Percentiles rank a stretch among this genome's conserved stretches.
These are phyloP conservation scores for Fraxinus nigra DNA, from an alignment of 305 asterid genomes.

Conservation along the genomic window DNA sequence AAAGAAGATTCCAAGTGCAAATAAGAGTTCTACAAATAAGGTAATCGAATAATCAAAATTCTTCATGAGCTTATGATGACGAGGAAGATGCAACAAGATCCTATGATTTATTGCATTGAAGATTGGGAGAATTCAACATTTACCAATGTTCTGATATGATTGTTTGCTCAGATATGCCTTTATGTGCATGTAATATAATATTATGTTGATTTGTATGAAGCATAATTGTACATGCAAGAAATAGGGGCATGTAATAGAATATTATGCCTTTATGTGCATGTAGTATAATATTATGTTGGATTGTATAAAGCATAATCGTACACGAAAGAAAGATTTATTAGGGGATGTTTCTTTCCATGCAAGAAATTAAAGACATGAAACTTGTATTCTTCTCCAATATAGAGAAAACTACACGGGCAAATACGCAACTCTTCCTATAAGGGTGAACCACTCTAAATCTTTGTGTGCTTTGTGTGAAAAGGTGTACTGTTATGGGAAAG, in stretches of 20 bases:
- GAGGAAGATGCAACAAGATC: constrained; percentile 79
- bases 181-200: neutral
- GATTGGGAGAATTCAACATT: constrained; percentile 62
- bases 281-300: no score
- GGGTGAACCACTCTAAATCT: neutral
- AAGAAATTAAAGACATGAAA: no score
- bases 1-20: no score
- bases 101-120: constrained; percentile 63
- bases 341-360: neutral
- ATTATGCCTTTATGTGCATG: neutral
- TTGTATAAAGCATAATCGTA: no score
- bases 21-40: neutral
- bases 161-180: neutral
- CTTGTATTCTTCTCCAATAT: neutral
- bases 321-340: no score
- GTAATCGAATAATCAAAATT: neutral
- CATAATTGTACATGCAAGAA: neutral
- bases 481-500: no score
- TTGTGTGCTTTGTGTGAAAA: no score
- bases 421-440: neutral
- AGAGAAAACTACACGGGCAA: neutral
- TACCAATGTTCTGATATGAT: constrained; percentile 62
- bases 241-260: neutral
- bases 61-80: constrained; percentile 60
- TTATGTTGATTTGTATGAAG: neutral